These are phyloP conservation scores for Leccinellum rugosiceps DNA, from an alignment of 768 basidiomycete species.

Conservation along the genomic window DNA sequence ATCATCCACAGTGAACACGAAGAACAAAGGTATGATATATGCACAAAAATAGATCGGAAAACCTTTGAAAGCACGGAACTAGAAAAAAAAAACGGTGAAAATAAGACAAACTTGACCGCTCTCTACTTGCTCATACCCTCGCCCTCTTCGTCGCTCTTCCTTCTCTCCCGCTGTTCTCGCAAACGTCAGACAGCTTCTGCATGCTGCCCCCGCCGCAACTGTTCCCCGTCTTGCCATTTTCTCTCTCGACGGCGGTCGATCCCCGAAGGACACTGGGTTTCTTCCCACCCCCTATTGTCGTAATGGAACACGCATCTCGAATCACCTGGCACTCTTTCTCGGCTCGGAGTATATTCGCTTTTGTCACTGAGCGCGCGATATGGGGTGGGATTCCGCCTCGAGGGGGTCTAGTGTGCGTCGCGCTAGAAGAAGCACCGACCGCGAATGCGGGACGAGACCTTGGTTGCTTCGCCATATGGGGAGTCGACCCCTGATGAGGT, in stretches of 20 bases:
- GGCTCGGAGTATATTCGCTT: constrained; percentile 20
- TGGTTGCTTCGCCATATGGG: not conserved
- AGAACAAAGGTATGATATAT: constrained; percentile 11
- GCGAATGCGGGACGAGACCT: not conserved
- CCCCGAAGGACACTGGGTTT: constrained; percentile 30
- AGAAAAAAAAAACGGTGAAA: not conserved
- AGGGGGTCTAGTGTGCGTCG: constrained; percentile 19
- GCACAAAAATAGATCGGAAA: not conserved
- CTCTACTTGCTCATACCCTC: constrained; percentile 3
- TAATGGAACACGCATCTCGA: constrained; percentile 10
- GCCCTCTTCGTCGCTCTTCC: constrained; percentile 15
- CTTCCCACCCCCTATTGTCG: constrained; percentile 3
- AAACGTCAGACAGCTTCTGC: constrained; percentile 53
- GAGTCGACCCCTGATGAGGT: not conserved
- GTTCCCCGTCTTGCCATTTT: not conserved
- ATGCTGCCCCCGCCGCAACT: not conserved
- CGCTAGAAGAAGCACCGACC: not conserved
- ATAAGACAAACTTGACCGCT: not conserved
- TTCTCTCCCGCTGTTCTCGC: constrained; percentile 75
- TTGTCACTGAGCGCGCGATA: constrained; percentile 31
- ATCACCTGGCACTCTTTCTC: constrained; percentile 25
- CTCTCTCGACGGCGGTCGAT: not conserved
- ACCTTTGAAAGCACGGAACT: constrained; percentile 9
- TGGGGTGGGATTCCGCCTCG: constrained; percentile 31
- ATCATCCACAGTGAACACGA: constrained; percentile 1